Percentiles rank a stretch among this genome's conserved stretches.
Conservation (phyloP, 2,329 filamentous ascomycete species). For the Claviceps sorghi region DNA sequence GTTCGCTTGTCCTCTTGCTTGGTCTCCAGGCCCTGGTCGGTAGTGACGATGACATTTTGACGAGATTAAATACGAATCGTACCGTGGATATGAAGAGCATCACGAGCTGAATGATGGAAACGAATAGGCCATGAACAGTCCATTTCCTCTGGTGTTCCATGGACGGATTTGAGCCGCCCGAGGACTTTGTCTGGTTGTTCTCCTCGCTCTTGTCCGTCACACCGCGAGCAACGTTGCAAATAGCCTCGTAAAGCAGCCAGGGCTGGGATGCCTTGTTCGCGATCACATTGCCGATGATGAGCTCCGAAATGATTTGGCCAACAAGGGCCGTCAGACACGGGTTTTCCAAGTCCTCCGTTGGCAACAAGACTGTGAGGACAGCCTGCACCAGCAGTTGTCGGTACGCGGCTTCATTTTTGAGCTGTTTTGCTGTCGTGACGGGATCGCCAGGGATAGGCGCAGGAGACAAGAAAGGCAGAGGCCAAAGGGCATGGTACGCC, state of each 20-base stretch:
- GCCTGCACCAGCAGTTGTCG: slow-evolving; percentile 78
- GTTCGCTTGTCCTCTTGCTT: slow-evolving; percentile 10
- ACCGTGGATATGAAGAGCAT: slow-evolving; percentile 45
- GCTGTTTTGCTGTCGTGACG: slow-evolving; percentile 42
- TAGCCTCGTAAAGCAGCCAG: slow-evolving; percentile 75
- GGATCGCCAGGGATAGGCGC: slow-evolving; percentile 46
- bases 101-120: slow-evolving; percentile 39
- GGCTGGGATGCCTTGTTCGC: slow-evolving; percentile 70
- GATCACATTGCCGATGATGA: slow-evolving; percentile 72
- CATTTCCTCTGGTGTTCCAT: slow-evolving; percentile 15
- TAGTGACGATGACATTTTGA: slow-evolving; percentile 54
- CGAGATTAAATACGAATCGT: slow-evolving; percentile 48
- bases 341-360: slow-evolving; percentile 85
- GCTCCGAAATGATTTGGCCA: slow-evolving; percentile 75
- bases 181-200: slow-evolving; percentile 1
- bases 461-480: slow-evolving; percentile 67
- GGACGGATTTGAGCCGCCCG: slow-evolving; percentile 1
- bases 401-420: slow-evolving; percentile 67
- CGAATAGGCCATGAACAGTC: slow-evolving; percentile 36
- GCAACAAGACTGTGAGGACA: slow-evolving; percentile 67
- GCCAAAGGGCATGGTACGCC: slow-evolving; percentile 72
- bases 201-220: slow-evolving; percentile 16
- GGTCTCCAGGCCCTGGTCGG: slow-evolving; percentile 32
- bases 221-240: slow-evolving; percentile 53
- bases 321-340: slow-evolving; percentile 71